phyloP scores from a whole-genome alignment of 140 eudicot species.

The Anethum foeniculum region DNA sequence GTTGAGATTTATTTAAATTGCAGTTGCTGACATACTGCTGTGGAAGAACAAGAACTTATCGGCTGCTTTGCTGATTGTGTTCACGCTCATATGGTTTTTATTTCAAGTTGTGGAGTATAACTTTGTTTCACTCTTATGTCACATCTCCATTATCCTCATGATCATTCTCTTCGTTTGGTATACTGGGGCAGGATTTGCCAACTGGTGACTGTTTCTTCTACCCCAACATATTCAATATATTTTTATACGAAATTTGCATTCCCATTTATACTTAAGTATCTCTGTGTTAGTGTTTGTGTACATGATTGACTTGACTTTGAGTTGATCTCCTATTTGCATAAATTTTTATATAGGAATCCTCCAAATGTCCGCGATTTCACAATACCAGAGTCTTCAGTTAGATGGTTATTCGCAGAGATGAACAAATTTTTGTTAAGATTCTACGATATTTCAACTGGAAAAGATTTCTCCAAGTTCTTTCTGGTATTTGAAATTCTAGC shows the following conservation, averaged over 20 bases:
- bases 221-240: not conserved
- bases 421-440: constrained; percentile 37
- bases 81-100: constrained; percentile 64
- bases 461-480: constrained; percentile 49
- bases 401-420: constrained; percentile 38
- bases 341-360: constrained; percentile 40
- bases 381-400: constrained; percentile 53
- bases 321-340: not conserved
- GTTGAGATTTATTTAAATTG: constrained; percentile 13
- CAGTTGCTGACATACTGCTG: constrained; percentile 67
- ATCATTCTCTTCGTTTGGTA: constrained; percentile 49
- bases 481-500: constrained; percentile 31
- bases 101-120: constrained; percentile 69
- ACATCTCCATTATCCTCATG: constrained; percentile 49
- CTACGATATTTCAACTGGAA: constrained; percentile 58
- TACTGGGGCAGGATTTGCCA: constrained; percentile 41
- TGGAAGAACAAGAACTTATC: constrained; percentile 80
- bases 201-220: constrained; percentile 31
- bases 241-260: not conserved
- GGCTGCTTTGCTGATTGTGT: constrained; percentile 44
- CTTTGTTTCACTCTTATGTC: constrained; percentile 58
- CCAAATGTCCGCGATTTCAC: constrained; percentile 47
- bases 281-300: too few relatives aligned
- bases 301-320: too few relatives aligned
- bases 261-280: not conserved